These are phyloP conservation scores for Auricularia cornea DNA, from an alignment of 768 basidiomycete genomes.

Conservation along the genomic window DNA sequence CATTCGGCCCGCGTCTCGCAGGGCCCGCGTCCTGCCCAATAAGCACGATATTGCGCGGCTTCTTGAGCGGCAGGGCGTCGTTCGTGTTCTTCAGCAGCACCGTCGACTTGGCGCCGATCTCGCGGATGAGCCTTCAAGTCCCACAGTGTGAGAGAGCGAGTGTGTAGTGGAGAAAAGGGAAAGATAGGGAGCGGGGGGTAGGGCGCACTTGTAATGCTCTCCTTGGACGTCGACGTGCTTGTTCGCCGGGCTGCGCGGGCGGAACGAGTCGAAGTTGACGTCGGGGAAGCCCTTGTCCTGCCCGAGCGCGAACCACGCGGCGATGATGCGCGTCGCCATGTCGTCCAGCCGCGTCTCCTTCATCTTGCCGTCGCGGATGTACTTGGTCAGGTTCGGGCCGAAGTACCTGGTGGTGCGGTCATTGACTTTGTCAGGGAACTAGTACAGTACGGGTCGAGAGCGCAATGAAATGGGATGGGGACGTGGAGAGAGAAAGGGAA, in stretches of 20 bases:
- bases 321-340: conserved; percentile 33
- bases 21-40: conserved; percentile 55
- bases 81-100: conserved; percentile 44
- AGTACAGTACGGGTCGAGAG: too few relatives aligned
- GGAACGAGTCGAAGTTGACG: conserved; percentile 33
- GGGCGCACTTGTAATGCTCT: conserved; percentile 42
- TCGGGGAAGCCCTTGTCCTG: conserved; percentile 28
- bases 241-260: conserved; percentile 39
- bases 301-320: conserved; percentile 24
- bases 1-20: conserved; percentile 60
- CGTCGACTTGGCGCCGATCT: conserved; percentile 46
- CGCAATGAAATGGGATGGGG: background rate
- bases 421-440: too few relatives aligned
- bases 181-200: conserved; percentile 7
- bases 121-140: conserved; percentile 25
- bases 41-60: conserved; percentile 17
- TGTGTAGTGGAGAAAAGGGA: background rate
- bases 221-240: conserved; percentile 58
- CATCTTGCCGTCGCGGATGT: conserved; percentile 65
- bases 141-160: too few relatives aligned
- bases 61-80: conserved; percentile 21
- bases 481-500: conserved; percentile 18
- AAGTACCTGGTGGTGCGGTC: too few relatives aligned
- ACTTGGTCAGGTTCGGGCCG: conserved; percentile 11
- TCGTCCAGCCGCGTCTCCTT: conserved; percentile 49